Conservation (phyloP, 179 eudicot species). For the Nepenthes alata region DNA sequence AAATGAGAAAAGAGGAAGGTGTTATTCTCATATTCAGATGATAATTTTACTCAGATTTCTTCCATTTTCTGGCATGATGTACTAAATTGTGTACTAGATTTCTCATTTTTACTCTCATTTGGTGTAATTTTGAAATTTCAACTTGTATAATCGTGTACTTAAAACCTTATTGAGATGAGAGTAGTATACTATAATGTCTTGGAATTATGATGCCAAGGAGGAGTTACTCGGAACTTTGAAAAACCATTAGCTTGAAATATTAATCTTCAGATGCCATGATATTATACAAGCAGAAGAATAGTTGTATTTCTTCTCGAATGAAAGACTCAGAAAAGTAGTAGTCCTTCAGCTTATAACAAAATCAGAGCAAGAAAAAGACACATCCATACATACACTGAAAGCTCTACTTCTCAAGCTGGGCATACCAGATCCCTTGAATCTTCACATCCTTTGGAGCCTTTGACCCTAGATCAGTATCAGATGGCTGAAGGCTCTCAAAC, state of each 20-base stretch:
- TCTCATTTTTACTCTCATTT: no score
- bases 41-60: no score
- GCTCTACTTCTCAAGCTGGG: conserved; percentile 48
- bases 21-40: no score
- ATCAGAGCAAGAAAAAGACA: neutral
- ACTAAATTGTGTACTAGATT: no score
- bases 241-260: neutral
- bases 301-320: neutral
- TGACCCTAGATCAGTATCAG: conserved; percentile 90
- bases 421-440: conserved; percentile 93
- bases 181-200: no score
- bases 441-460: conserved; percentile 86
- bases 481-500: conserved; percentile 87
- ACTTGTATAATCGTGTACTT: no score
- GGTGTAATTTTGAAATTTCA: no score
- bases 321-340: neutral
- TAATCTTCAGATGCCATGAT: neutral
- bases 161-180: no score
- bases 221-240: no score
- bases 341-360: neutral
- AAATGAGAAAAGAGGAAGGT: no score
- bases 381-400: neutral
- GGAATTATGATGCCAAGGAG: no score
- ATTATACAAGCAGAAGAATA: neutral
- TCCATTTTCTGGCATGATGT: no score